phyloP scores from a whole-genome alignment of 2,329 filamentous ascomycete species.

The Scopulariopsis brevicaulis region DNA sequence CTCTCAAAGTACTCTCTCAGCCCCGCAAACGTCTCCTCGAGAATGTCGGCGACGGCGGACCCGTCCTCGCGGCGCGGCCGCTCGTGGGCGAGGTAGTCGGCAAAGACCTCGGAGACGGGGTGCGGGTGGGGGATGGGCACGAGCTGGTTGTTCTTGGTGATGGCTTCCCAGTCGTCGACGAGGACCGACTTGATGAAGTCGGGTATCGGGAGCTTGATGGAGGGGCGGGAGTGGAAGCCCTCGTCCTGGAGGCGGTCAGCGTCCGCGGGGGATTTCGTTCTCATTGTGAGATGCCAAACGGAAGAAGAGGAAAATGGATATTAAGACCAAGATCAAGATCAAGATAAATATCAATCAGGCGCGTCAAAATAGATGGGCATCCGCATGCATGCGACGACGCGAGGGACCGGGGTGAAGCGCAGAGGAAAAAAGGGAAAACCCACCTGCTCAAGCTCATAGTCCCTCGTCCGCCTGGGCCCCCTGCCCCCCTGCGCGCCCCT shows the following conservation, averaged over 20 bases:
- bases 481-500: conserved; percentile 48
- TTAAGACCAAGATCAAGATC: neutral
- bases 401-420: neutral
- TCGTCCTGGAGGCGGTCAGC: conserved; percentile 59
- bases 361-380: neutral
- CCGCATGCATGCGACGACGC: neutral
- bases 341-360: neutral
- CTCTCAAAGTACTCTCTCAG: conserved; percentile 92
- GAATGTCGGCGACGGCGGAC: conserved; percentile 67
- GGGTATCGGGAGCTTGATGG: conserved; percentile 75
- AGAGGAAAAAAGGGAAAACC: conserved; percentile 21
- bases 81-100: conserved; percentile 68
- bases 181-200: conserved; percentile 85
- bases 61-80: conserved; percentile 51
- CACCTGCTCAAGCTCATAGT: conserved; percentile 76
- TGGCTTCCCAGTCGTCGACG: conserved; percentile 97
- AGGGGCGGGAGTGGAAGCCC: conserved; percentile 69
- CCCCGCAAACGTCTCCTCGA: conserved; percentile 80
- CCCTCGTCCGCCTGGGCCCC: conserved; percentile 63
- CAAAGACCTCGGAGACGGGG: conserved; percentile 66
- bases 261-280: neutral
- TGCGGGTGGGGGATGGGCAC: conserved; percentile 71
- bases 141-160: conserved; percentile 89
- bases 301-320: neutral
- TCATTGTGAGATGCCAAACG: neutral